Evolutionary conservation across 2,329 filamentous ascomycete species (phyloP).

Genomic region (Hymenoscyphus albidus): DNA sequence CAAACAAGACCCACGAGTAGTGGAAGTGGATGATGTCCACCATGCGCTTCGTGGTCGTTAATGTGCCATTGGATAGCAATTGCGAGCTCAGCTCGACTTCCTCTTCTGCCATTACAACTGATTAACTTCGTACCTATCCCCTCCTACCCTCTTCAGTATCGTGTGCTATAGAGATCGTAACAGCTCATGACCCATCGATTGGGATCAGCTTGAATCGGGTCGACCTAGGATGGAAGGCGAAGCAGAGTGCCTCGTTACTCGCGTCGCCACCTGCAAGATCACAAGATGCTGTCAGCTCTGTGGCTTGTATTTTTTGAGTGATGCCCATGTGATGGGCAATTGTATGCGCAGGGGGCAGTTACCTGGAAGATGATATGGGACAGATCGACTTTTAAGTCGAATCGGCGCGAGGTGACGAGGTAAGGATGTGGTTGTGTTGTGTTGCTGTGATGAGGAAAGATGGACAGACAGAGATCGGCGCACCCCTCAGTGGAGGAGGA

Average conservation of each 20-base stretch:
- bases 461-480: neutral
- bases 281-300: conserved; percentile 28
- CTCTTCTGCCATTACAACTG: conserved; percentile 33
- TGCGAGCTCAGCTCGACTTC: conserved; percentile 25
- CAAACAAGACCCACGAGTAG: conserved; percentile 60
- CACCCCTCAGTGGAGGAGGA: neutral
- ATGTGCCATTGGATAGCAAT: conserved; percentile 19
- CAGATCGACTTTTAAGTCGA: neutral
- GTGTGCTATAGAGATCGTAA: conserved; percentile 23
- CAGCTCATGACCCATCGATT: conserved; percentile 31
- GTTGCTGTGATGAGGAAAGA: neutral
- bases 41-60: conserved; percentile 16
- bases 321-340: conserved; percentile 20
- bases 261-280: conserved; percentile 29
- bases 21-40: conserved; percentile 38
- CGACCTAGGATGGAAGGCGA: conserved; percentile 14
- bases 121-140: conserved; percentile 21
- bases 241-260: conserved; percentile 24
- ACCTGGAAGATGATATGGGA: neutral
- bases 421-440: neutral
- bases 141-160: conserved; percentile 33
- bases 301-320: conserved; percentile 22
- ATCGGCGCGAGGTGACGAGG: neutral
- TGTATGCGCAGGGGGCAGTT: neutral
- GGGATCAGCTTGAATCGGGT: conserved; percentile 20